Conservation (phyloP, 371 early-diverging fungal genomes). For the Rhizopus stolonifer region DNA sequence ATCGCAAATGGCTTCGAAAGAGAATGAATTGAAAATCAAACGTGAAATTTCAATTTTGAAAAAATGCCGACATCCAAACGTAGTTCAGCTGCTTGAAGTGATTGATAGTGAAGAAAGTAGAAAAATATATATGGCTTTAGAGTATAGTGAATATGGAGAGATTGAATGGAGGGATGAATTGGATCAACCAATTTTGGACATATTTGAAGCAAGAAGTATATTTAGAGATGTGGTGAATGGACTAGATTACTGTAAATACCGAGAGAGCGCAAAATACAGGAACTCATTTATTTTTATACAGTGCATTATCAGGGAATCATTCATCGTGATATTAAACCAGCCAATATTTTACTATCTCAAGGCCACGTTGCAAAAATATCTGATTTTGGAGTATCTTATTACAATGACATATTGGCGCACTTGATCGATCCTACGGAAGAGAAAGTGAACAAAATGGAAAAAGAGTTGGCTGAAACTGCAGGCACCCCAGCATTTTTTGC, state of each 20-base stretch:
- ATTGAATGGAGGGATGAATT: conserved; percentile 82
- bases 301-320: conserved; percentile 93
- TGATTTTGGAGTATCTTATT: conserved; percentile 93
- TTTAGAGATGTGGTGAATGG: conserved; percentile 92
- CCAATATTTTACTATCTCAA: conserved; percentile 78
- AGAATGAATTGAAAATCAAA: conserved; percentile 86
- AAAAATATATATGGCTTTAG: conserved; percentile 88
- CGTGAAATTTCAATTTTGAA: conserved; percentile 95
- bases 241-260: conserved; percentile 77
- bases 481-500: conserved; percentile 98
- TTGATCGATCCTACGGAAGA: conserved; percentile 11
- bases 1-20: conserved; percentile 14
- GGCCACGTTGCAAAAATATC: conserved; percentile 87
- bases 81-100: conserved; percentile 88
- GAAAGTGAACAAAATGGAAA: conserved; percentile 50
- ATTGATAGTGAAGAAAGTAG: conserved; percentile 90
- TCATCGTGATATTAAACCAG: conserved; percentile 96
- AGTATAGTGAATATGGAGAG: conserved; percentile 87
- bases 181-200: conserved; percentile 62
- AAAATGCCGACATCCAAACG: conserved; percentile 91
- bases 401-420: conserved; percentile 49
- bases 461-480: conserved; percentile 92
- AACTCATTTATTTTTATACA: conserved; percentile 15
- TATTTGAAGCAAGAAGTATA: conserved; percentile 72
- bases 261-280: neutral